A percentile compares a stretch with the other conserved stretches of the same genome.
These are phyloP conservation scores for Russula virescens DNA, from an alignment of 768 basidiomycete species.

Conservation along the genomic window DNA sequence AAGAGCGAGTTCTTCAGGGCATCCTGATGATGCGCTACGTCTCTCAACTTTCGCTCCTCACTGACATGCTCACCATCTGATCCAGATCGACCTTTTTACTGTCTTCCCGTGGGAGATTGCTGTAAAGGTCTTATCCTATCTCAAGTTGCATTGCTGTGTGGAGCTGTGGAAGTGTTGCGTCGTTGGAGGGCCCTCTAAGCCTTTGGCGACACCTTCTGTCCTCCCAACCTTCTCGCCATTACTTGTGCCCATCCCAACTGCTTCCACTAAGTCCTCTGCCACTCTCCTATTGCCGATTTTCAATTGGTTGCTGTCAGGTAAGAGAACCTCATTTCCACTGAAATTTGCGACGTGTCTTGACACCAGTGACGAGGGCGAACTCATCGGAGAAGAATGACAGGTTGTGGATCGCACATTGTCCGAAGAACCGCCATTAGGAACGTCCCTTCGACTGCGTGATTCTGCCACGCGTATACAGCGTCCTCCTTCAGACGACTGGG, in stretches of 20 bases:
- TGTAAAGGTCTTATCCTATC: constrained; percentile 79
- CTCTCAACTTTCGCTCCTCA: constrained; percentile 93
- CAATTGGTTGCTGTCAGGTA: not conserved
- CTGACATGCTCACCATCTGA: constrained; percentile 86
- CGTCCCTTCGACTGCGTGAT: not conserved
- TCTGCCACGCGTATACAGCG: not conserved
- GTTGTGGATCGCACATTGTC: constrained; percentile 36
- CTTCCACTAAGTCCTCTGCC: no score
- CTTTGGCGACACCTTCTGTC: not conserved
- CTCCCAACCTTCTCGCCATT: not conserved
- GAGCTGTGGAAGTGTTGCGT: constrained; percentile 84
- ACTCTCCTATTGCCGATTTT: not conserved
- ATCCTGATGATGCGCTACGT: constrained; percentile 99
- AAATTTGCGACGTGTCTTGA: not conserved
- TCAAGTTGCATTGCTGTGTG: constrained; percentile 94
- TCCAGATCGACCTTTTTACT: constrained; percentile 91
- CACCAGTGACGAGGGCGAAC: not conserved
- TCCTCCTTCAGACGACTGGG: not conserved
- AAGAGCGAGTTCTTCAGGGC: constrained; percentile 92
- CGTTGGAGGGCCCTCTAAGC: constrained; percentile 65
- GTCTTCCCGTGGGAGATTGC: constrained; percentile 87
- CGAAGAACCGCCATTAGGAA: constrained; percentile 21
- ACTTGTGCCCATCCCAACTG: constrained; percentile 9
- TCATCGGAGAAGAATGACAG: constrained; percentile 28
- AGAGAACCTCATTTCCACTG: not conserved